phyloP scores from a whole-genome alignment of 176 grass and related monocot species.

The Puccinellia tenuiflora region DNA sequence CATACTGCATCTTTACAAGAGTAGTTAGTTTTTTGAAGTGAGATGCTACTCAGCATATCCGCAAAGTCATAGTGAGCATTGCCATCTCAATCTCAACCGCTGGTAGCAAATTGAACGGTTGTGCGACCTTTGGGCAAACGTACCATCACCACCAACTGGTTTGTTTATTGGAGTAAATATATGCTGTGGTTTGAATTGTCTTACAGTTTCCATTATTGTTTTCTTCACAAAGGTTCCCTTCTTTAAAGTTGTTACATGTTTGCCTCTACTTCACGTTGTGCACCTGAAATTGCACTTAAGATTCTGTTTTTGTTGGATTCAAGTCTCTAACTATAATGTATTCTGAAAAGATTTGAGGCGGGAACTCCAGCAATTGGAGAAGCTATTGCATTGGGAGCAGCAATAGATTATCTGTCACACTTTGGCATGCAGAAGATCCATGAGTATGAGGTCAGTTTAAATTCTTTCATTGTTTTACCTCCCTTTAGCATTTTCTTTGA shows the following conservation, averaged over 20 bases:
- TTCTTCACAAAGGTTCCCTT: background rate
- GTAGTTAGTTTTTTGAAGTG: background rate
- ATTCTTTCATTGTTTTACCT: constrained; percentile 5
- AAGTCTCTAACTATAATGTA: background rate
- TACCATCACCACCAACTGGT: background rate
- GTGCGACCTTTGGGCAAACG: background rate
- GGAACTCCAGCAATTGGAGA: constrained; percentile 91
- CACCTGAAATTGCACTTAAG: background rate
- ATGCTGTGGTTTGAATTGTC: background rate
- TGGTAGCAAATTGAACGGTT: background rate
- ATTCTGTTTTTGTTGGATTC: background rate
- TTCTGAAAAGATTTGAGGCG: constrained; percentile 75
- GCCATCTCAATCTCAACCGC: background rate
- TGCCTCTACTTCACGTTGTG: background rate
- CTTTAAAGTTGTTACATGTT: background rate
- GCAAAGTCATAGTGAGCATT: background rate
- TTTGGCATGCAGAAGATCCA: constrained; percentile 81
- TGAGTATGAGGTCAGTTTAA: constrained; percentile 64
- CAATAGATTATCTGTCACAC: constrained; percentile 75
- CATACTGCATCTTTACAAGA: background rate
- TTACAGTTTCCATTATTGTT: background rate
- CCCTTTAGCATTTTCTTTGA: background rate
- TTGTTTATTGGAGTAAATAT: background rate
- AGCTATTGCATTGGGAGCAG: constrained; percentile 78
- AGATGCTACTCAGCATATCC: background rate